Base-by-base conservation (phyloP, 257 asterid genomes). In the Solanum appendiculatum region DNA sequence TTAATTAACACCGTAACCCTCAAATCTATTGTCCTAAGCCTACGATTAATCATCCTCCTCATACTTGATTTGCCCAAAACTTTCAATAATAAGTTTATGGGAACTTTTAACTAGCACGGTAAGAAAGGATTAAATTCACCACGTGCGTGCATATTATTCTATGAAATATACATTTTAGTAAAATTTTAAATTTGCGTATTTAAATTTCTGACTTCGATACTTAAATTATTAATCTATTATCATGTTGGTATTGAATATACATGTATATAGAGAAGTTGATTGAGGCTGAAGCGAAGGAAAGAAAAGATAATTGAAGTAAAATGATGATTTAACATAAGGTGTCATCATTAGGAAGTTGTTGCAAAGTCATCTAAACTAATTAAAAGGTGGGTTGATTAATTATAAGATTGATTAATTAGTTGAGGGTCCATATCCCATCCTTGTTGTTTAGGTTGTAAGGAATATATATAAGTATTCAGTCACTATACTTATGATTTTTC, bases 271-370 rank as follows among this genome's bases (percentile, higher is more conserved):
- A 40, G 31, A 10, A 75, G 58, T 75, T 75, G 83, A 75, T n/a
- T 80, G 18, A 20, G 29, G 64, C 66, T 44, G 18, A 29, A 27
- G 85, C 27, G 29, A 29, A 80, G 27, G 42, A 46, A n/a, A 46
- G 40, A 46, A 44, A 78, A 77, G 3, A 39, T 5, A 8, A 8
- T 18, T 80, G 42, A 16, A 80, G 9, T 46, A 18, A 48, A 80
- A 80, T 80, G 68, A 80, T 18, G 68, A 29, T 80, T 78, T 80
- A 48, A 48, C 42, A 80, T 80, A 80, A 46, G 42, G 27, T 16
- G 29, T n/a, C 85, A 46, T 80, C 85, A 80, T 80, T 48, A 86
- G 23, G 34, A 87, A 85, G 84, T 84, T 46, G 88, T 82, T 87
- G 23, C 16, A 39, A 34, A 85, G 48, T 83, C 66, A 83, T 82